These are phyloP conservation scores for Camellia lanceoleosa DNA, from an alignment of 148 eudicot species.

Conservation along the genomic window DNA sequence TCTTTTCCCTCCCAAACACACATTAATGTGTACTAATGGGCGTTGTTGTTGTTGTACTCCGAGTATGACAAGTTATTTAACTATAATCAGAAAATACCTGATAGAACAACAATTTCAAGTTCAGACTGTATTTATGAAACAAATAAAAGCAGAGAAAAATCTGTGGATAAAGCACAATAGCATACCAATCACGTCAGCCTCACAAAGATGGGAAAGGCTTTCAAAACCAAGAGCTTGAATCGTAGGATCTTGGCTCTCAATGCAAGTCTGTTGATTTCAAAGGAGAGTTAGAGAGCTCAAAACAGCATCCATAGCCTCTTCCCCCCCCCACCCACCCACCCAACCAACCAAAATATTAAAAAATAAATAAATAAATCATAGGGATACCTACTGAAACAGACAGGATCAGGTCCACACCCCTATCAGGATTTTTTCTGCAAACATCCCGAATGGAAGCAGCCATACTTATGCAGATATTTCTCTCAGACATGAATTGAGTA, in stretches of 20 bases:
- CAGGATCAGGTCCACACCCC: slow-evolving; percentile 91
- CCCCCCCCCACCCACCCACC: not conserved
- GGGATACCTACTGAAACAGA: slow-evolving; percentile 74
- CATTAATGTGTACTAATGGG: too few relatives aligned
- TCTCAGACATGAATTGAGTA: slow-evolving; percentile 43
- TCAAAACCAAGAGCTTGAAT: slow-evolving; percentile 78
- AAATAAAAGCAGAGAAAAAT: slow-evolving; percentile 12
- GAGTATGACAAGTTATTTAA: not conserved
- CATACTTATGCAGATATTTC: slow-evolving; percentile 58
- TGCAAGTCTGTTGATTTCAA: slow-evolving; percentile 62
- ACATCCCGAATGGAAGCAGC: slow-evolving; percentile 83
- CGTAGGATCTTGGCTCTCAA: slow-evolving; percentile 64
- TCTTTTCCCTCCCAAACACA: too few relatives aligned
- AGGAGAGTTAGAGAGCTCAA: slow-evolving; percentile 22
- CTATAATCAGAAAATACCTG: not conserved
- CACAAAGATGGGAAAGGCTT: slow-evolving; percentile 88
- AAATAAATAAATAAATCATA: not conserved
- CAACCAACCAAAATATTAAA: not conserved
- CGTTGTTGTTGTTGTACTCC: not conserved
- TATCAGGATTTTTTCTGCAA: slow-evolving; percentile 82
- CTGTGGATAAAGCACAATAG: not conserved
- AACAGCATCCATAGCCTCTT: not conserved
- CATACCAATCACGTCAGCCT: slow-evolving; percentile 93
- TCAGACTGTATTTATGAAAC: slow-evolving; percentile 8
- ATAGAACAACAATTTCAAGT: slow-evolving; percentile 2